phyloP scores from a whole-genome alignment of 495 filamentous ascomycete species.

The Elasticomyces elasticus region DNA sequence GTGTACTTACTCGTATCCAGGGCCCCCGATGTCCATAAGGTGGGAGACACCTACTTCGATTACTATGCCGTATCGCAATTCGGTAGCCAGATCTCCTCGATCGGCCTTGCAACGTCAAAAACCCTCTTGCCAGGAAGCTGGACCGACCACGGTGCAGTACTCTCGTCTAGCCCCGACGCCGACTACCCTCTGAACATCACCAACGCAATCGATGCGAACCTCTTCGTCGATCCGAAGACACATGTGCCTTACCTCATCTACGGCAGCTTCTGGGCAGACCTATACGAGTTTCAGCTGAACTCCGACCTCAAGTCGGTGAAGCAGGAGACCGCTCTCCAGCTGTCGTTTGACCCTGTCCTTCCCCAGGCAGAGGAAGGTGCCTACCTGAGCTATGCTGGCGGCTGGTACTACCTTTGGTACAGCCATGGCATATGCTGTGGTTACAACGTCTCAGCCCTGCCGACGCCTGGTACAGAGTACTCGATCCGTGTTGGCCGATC shows the following conservation, averaged over 20 bases:
- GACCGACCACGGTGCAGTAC: conserved; percentile 43
- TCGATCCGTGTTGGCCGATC: conserved; percentile 53
- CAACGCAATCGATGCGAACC: conserved; percentile 61
- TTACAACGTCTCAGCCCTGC: conserved; percentile 40
- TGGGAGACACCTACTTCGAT: conserved; percentile 51
- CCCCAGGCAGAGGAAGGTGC: conserved; percentile 41
- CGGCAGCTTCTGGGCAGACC: conserved; percentile 60
- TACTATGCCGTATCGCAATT: conserved; percentile 47
- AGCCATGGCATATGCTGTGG: conserved; percentile 52
- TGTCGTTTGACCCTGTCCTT: neutral
- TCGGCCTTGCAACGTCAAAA: conserved; percentile 56
- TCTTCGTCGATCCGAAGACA: conserved; percentile 37
- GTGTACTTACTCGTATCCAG: too few species aligned
- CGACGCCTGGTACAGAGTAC: conserved; percentile 49
- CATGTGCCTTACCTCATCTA: conserved; percentile 48
- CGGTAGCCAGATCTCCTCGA: conserved; percentile 49
- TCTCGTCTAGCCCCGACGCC: conserved; percentile 29
- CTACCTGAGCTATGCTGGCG: conserved; percentile 44
- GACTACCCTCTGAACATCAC: conserved; percentile 5
- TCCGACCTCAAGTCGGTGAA: neutral
- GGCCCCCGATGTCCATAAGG: conserved; percentile 52
- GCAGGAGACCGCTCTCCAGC: neutral
- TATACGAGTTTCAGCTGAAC: conserved; percentile 43
- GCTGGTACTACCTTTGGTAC: conserved; percentile 57
- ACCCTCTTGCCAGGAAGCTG: conserved; percentile 51